Conservation (phyloP, 768 basidiomycete species). For the Termitomyces sp. region DNA sequence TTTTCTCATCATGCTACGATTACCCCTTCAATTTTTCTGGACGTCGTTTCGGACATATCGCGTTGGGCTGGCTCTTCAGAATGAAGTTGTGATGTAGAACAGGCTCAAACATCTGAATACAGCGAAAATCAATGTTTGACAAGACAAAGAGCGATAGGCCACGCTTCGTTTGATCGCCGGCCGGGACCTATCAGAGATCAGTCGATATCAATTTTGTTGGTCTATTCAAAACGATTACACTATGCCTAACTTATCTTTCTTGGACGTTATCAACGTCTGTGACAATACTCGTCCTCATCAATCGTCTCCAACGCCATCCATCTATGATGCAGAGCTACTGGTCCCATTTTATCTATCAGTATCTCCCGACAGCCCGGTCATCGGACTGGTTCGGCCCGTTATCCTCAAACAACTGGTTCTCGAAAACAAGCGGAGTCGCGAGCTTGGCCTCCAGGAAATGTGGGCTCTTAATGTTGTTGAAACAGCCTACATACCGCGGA, state of each 20-base stretch:
- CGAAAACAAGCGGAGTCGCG: conserved; percentile 38
- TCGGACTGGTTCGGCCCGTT: conserved; percentile 56
- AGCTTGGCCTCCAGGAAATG: conserved; percentile 23
- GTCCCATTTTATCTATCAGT: conserved; percentile 52
- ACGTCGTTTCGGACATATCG: not conserved
- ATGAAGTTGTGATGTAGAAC: not conserved
- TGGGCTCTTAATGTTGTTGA: conserved; percentile 37
- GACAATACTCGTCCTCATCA: conserved; percentile 56
- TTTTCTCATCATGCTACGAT: not conserved
- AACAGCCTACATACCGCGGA: conserved; percentile 14
- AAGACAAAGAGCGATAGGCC: not conserved
- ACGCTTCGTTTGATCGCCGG: not conserved
- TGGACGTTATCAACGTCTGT: conserved; percentile 63
- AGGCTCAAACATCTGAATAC: not conserved
- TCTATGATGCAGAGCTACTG: conserved; percentile 36
- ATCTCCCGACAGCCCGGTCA: conserved; percentile 44
- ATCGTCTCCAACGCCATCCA: conserved; percentile 21
- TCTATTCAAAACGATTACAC: not conserved
- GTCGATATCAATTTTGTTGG: not conserved
- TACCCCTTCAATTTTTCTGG: not conserved
- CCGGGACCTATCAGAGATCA: not conserved
- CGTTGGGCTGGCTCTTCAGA: not conserved
- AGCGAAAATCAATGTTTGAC: not conserved
- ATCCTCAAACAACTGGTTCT: conserved; percentile 47
- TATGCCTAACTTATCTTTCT: conserved; percentile 33